These are phyloP conservation scores for Polygonum aviculare DNA, from an alignment of 148 eudicot genomes.

Conservation along the genomic window DNA sequence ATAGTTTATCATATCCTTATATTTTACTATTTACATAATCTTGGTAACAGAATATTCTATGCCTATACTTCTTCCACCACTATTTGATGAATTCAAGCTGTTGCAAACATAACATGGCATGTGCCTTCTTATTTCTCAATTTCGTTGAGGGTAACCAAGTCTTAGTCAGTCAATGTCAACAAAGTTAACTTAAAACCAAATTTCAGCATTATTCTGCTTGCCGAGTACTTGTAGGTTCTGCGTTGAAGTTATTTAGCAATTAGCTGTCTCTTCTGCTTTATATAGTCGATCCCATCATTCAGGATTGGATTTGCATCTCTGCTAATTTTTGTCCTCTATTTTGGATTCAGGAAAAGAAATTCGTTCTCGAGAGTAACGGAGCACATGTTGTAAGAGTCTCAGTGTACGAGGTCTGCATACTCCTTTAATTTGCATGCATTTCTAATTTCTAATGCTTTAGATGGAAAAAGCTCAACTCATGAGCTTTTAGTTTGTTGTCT, in stretches of 20 bases:
- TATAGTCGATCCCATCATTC: neutral
- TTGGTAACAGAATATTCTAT: neutral
- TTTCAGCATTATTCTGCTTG: neutral
- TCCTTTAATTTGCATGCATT: constrained; percentile 1
- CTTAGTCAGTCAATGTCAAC: neutral
- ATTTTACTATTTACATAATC: neutral
- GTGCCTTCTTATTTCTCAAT: neutral
- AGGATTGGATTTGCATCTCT: neutral
- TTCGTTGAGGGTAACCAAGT: neutral
- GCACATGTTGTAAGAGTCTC: constrained; percentile 79
- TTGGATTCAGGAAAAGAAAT: constrained; percentile 64
- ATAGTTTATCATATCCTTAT: neutral
- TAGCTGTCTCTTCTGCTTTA: neutral
- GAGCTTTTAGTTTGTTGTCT: neutral
- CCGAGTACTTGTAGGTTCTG: neutral
- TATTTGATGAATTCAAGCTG: neutral
- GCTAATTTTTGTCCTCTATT: constrained; percentile 9
- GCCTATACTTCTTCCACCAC: neutral
- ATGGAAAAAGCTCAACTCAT: neutral
- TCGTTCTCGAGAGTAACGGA: constrained; percentile 80
- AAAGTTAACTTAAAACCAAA: neutral
- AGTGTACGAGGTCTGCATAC: constrained; percentile 68
- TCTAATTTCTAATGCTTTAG: neutral
- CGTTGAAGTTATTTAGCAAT: neutral
- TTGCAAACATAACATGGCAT: neutral